Evolutionary conservation across 2,329 filamentous ascomycete genomes (phyloP), one percentile per base, ranked within the genome.

Genomic region (Epichloe uncinata): DNA sequence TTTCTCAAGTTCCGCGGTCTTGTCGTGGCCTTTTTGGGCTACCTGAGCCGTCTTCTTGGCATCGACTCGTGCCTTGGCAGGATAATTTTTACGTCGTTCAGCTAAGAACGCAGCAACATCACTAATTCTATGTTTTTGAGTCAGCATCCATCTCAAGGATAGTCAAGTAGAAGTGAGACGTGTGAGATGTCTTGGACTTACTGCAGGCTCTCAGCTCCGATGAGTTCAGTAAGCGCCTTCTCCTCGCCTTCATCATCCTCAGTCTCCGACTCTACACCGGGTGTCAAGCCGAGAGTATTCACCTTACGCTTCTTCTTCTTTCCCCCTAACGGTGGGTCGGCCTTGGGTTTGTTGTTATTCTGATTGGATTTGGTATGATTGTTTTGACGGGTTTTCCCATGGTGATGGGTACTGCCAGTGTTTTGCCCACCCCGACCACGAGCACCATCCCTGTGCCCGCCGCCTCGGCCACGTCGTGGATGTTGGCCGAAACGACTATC

Each of bases 91-190:
- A 61, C 77, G 84, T 52, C 91, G 81, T 64, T 95, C 88, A 46
- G 81, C 81, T 54, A 94, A 79, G 81, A 88, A 97, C 6, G 80
- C 78, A 22, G 80, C 77, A 50, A 96, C 74, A 60, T 96, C 89
- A 52, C 78, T 78, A 15, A 78, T 71, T 51, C 75, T 80, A 49
- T 6, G 4, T n/a, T 1, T 3, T 4, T 4, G 7, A n/a, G 42
- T 48, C 5, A 49, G 38, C 7, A 33, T 4, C 6, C 2, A 18
- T 30, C 11, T n/a, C 13, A 22, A 37, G 35, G 7, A 37, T 13
- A 37, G 35, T 6, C 7, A 37, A n/a, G 13, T 13, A n/a, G 15
- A 37, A n/a, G 15, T n/a, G 35, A 37, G 35, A 7, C 12, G 15
- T 3, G 3, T 13, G 13, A 15, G 35, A 22, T 4, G 3, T 8